Conservation (phyloP, 2,329 filamentous ascomycete species). For the Diaporthe nobilis region DNA sequence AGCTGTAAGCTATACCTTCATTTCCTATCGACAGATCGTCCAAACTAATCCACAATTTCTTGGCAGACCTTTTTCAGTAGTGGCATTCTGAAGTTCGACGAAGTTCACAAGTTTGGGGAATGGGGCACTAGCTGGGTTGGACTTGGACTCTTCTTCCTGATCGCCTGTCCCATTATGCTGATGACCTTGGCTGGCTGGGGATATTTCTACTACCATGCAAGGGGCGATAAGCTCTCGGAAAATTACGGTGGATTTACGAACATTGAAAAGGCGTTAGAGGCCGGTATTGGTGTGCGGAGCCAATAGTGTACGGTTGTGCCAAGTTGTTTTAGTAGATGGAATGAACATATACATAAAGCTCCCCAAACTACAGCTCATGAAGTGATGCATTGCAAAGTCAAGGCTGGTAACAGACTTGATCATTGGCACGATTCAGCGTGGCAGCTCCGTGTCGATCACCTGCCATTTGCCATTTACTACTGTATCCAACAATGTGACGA, state of each 20-base stretch:
- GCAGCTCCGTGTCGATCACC: too few species aligned
- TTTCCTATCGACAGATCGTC: neutral
- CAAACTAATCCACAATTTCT: constrained; percentile 9
- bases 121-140: neutral
- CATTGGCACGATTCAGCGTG: too few species aligned
- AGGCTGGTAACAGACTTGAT: too few species aligned
- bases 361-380: too few species aligned
- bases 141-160: neutral
- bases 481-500: too few species aligned
- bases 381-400: too few species aligned
- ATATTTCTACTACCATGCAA: neutral
- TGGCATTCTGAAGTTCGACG: neutral
- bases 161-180: constrained; percentile 1
- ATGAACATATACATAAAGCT: too few species aligned
- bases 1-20: neutral
- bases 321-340: too few species aligned
- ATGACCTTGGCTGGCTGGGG: neutral
- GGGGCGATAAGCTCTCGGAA: neutral
- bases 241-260: neutral
- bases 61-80: constrained; percentile 20
- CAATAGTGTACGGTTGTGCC: too few species aligned
- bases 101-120: neutral
- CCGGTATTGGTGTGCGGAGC: neutral
- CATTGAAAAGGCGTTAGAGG: neutral
- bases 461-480: too few species aligned